phyloP scores from a whole-genome alignment of 805 yeast species.

The Scheffersomyces coipomensis region DNA sequence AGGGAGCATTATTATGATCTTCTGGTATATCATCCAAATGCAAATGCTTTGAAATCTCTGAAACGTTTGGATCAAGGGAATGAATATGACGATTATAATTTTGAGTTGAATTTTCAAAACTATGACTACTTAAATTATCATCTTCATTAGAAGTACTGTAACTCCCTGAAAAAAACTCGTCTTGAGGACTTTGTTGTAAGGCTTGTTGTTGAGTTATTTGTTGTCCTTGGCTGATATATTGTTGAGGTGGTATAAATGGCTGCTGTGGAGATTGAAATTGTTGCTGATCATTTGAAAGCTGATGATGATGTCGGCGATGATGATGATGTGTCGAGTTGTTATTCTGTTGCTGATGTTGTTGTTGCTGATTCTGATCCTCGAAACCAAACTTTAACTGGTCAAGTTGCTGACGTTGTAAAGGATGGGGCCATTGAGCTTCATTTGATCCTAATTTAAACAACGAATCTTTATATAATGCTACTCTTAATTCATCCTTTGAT shows the following conservation, averaged over 20 bases:
- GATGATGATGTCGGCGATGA: not conserved
- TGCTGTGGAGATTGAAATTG: not conserved
- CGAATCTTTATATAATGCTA: conserved; percentile 8
- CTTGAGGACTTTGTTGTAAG: not conserved
- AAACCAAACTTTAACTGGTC: too few species aligned
- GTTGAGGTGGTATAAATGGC: not conserved
- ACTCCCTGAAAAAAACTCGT: not conserved
- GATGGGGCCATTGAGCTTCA: conserved; percentile 1
- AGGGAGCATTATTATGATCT: not conserved
- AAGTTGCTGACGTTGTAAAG: not conserved
- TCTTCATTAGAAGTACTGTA: not conserved
- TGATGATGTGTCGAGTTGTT: not conserved
- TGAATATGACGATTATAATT: conserved; percentile 2
- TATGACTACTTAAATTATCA: conserved; percentile 2
- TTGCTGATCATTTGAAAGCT: not conserved
- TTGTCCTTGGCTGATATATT: not conserved
- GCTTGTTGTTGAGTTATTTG: not conserved
- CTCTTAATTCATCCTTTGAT: conserved; percentile 7
- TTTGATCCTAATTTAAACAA: conserved; percentile 1
- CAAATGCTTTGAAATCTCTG: not conserved
- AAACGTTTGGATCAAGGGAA: conserved; percentile 1
- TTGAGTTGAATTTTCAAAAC: conserved; percentile 2
- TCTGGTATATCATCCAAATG: not conserved
- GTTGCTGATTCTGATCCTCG: not conserved
- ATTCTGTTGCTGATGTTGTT: not conserved